Base-by-base conservation (phyloP, 2,329 filamentous ascomycete species). In the Aspergillus transmontanensis region DNA sequence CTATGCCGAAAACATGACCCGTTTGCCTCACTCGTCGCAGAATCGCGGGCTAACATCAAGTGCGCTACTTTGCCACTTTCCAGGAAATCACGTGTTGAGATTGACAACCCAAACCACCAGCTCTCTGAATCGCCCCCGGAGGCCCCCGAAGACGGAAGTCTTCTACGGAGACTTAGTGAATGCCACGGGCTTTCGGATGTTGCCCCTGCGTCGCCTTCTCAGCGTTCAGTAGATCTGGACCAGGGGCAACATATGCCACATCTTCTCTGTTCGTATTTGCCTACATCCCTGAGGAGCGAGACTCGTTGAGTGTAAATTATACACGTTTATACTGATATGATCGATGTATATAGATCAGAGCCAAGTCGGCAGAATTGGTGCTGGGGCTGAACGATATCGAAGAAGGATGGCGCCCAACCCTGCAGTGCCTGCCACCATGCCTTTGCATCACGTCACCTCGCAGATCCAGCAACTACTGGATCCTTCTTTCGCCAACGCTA, bases 161-260 rank as follows among this genome's bases (percentile, higher is more conserved):
- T 74, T 54, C 71, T 76, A 50, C 66, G 70, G 41, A 71, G 69
- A 53, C 65, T 75, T 34, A 68, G 67, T 60, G 71, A 71, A n/a
- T 70, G 70, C 39, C 67, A 71, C 48, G 74, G 72, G 6, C 64
- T 77, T 51, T 62, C 72, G 6, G 73, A 77, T 57, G 72, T 76
- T 41, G 69, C 69, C 26, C 71, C 79, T 4, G 71, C 75, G 4
- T 80, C 79, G 26, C 76, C 79, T 12, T 84, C 82, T 66, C 79
- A 82, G 70, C 75, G 80, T 64, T 79, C 79, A 28, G 78, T 78
- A 28, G 77, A 85, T 63, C 66, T 81, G 64, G 82, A 85, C 55
- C 78, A 79, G 53, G 80, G 83, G 23, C 82, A 85, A 68, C 87
- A 89, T 79, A 85, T 87, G 68, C 87, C 87, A 58, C 87, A 89